These are phyloP conservation scores for Vitis hybrid DNA, from an alignment of 177 flowering plant genomes.

Conservation along the genomic window DNA sequence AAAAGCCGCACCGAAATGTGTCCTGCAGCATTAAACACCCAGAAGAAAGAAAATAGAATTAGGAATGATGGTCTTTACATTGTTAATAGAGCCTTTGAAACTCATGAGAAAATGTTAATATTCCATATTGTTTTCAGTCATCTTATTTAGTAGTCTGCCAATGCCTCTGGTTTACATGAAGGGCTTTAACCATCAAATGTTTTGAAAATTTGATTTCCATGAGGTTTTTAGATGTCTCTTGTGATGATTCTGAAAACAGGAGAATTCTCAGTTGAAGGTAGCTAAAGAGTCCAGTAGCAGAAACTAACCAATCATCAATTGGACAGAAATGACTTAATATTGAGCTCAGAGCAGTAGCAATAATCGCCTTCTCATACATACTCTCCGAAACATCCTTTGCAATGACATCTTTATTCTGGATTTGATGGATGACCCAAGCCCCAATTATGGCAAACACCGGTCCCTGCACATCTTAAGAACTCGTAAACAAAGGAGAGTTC, in stretches of 20 bases:
- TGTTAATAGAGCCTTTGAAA: no score
- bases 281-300: not conserved
- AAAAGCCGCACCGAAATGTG: conserved; percentile 54
- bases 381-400: conserved; percentile 44
- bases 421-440: conserved; percentile 65
- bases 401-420: conserved; percentile 50
- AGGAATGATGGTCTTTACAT: no score
- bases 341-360: conserved; percentile 47
- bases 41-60: no score
- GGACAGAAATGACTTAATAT: conserved; percentile 52
- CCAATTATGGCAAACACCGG: conserved; percentile 71
- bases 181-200: no score
- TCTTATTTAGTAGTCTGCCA: no score
- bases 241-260: no score
- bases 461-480: conserved; percentile 37
- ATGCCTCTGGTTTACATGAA: no score
- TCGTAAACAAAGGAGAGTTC: not conserved
- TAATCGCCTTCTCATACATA: conserved; percentile 55
- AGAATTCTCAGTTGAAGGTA: no score
- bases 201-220: no score
- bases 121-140: no score
- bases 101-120: no score
- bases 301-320: conserved; percentile 65
- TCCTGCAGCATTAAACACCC: conserved; percentile 39
- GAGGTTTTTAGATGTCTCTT: no score